A percentile compares a stretch with the other conserved stretches of the same genome.
Conservation (phyloP, 352 stramenopile genomes). For the Globisporangium irregulare region DNA sequence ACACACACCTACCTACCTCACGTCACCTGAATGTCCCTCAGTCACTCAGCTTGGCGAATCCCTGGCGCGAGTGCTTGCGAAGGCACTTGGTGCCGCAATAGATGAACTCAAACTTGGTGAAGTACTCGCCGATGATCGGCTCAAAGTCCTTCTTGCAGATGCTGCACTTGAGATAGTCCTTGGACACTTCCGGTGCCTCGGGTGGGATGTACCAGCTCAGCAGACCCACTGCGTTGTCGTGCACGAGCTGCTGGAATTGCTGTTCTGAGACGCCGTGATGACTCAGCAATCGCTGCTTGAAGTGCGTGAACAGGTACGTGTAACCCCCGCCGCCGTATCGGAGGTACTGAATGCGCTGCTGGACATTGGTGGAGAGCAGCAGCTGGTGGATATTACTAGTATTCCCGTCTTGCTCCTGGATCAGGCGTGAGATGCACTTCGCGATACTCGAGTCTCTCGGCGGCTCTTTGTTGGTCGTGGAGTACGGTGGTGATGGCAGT, state of each 20-base stretch:
- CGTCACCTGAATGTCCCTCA: not conserved
- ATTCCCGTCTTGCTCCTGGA: constrained; percentile 16
- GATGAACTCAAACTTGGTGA: constrained; percentile 80
- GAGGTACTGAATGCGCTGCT: constrained; percentile 66
- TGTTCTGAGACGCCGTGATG: constrained; percentile 26
- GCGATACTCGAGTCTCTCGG: constrained; percentile 43
- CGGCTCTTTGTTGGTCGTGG: constrained; percentile 20
- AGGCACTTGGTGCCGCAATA: constrained; percentile 86
- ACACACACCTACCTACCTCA: not conserved
- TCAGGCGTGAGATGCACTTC: constrained; percentile 31
- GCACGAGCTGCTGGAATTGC: constrained; percentile 46
- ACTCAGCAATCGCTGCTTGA: constrained; percentile 36
- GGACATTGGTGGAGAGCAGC: constrained; percentile 61
- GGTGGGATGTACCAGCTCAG: constrained; percentile 65
- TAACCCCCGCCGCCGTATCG: constrained; percentile 72
- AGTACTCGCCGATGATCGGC: constrained; percentile 84
- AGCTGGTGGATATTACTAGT: constrained; percentile 27
- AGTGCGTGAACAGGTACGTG: constrained; percentile 49
- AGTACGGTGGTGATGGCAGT: not conserved
- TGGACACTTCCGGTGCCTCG: constrained; percentile 48
- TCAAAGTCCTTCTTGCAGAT: constrained; percentile 76
- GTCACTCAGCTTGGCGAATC: constrained; percentile 29
- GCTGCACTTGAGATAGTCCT: constrained; percentile 72
- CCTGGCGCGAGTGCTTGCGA: constrained; percentile 59
- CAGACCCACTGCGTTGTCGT: constrained; percentile 40